Evolutionary conservation across 495 filamentous ascomycete species (phyloP).

Genomic region (Daldinia decipiens): DNA sequence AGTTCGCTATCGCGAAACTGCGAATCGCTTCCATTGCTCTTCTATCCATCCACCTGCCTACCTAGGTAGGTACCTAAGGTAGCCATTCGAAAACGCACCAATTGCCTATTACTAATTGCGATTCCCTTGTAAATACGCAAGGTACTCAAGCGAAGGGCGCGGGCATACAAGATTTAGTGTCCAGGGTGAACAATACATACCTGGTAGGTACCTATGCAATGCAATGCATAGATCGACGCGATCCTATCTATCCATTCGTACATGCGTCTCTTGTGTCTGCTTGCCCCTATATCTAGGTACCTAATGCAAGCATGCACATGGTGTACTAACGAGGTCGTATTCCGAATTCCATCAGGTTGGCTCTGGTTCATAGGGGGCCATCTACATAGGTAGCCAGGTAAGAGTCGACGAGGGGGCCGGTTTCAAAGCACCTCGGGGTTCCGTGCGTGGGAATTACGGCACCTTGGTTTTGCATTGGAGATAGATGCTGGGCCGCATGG

Average conservation of each 20-base stretch:
- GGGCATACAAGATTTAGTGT: background rate
- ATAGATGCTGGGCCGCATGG: background rate
- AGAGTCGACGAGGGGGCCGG: background rate
- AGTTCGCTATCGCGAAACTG: background rate
- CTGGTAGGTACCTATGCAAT: no score
- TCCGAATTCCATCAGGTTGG: slow-evolving; percentile 24
- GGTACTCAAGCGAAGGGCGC: background rate
- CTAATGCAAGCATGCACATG: background rate
- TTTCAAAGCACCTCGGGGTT: background rate
- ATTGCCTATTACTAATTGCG: background rate
- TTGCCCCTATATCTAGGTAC: no score
- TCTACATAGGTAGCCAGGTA: background rate
- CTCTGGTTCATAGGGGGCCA: background rate
- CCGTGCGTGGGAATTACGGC: background rate
- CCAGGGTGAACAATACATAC: background rate
- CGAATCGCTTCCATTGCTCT: background rate
- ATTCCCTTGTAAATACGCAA: background rate
- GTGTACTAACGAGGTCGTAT: slow-evolving; percentile 25
- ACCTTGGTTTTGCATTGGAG: background rate
- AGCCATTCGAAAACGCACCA: background rate
- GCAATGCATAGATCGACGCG: slow-evolving; percentile 1
- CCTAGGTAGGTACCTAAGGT: no score
- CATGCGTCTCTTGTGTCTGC: background rate
- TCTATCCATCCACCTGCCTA: background rate
- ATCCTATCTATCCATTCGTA: background rate